Evolutionary conservation across 306 rosid species (phyloP).

Genomic region (Vicia faba): DNA sequence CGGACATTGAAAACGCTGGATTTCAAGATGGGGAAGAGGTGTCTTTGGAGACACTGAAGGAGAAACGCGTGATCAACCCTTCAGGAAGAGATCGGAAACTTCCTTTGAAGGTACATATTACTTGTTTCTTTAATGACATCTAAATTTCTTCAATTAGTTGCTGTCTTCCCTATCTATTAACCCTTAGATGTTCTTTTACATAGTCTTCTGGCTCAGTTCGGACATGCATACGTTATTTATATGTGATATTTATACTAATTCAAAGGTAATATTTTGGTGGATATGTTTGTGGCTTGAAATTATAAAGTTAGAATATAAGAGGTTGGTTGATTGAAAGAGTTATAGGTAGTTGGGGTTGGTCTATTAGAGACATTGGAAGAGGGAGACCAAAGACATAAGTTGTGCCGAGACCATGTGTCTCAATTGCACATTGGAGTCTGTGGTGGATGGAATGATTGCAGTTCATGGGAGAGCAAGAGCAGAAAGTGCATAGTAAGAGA

Average conservation of each 20-base stretch:
- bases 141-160: conserved; percentile 7
- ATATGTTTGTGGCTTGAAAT: conserved; percentile 23
- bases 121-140: conserved; percentile 23
- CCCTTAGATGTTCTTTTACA: background rate
- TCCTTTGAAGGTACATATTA: conserved; percentile 74
- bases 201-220: background rate
- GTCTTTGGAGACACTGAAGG: conserved; percentile 72
- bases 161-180: conserved; percentile 14
- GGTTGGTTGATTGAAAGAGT: background rate
- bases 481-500: too few relatives aligned
- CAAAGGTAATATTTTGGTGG: conserved; percentile 11
- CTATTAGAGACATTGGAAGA: background rate
- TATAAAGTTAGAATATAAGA: conserved; percentile 7
- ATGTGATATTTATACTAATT: background rate
- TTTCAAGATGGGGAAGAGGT: conserved; percentile 94
- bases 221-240: background rate
- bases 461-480: too few relatives aligned
- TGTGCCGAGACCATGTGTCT: background rate
- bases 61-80: conserved; percentile 80
- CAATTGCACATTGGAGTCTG: background rate
- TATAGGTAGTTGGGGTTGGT: background rate
- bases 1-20: conserved; percentile 76
- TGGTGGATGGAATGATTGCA: too few relatives aligned
- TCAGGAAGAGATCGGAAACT: conserved; percentile 93
- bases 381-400: background rate